These are phyloP conservation scores for Alternaria sp. DNA, from an alignment of 2,329 filamentous ascomycete species.

Conservation along the genomic window DNA sequence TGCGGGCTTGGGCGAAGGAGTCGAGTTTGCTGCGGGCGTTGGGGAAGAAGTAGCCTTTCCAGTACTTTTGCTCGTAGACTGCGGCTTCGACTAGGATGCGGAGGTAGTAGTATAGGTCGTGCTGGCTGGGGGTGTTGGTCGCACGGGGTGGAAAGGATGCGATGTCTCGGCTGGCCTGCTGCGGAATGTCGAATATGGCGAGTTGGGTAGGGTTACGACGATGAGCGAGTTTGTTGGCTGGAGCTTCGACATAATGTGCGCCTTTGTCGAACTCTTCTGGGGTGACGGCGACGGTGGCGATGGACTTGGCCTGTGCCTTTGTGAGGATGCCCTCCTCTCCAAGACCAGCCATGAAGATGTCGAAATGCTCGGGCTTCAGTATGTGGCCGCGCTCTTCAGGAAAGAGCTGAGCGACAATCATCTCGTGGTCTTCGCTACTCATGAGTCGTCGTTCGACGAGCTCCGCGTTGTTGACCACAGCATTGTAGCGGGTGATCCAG, in stretches of 20 bases:
- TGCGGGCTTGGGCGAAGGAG: constrained; percentile 20
- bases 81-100: constrained; percentile 26
- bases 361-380: constrained; percentile 17
- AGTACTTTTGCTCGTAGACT: constrained; percentile 26
- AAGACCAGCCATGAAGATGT: constrained; percentile 18
- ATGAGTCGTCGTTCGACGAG: constrained; percentile 14
- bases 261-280: constrained; percentile 18
- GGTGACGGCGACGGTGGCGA: constrained; percentile 4
- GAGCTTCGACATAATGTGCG: background rate
- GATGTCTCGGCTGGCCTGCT: background rate
- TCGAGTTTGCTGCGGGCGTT: constrained; percentile 15
- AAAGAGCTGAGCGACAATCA: constrained; percentile 19
- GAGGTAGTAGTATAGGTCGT: constrained; percentile 12
- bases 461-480: background rate
- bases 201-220: constrained; percentile 7
- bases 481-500: constrained; percentile 23
- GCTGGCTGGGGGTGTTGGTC: background rate
- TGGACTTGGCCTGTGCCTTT: constrained; percentile 5
- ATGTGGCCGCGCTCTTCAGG: constrained; percentile 11
- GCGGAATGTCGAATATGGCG: constrained; percentile 17
- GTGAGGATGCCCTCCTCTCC: constrained; percentile 19
- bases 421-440: constrained; percentile 18
- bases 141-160: constrained; percentile 1
- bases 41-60: constrained; percentile 23
- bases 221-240: background rate